These are phyloP conservation scores for Omphalotus olearius DNA, from an alignment of 1,284 basidiomycete species.

Conservation along the genomic window DNA sequence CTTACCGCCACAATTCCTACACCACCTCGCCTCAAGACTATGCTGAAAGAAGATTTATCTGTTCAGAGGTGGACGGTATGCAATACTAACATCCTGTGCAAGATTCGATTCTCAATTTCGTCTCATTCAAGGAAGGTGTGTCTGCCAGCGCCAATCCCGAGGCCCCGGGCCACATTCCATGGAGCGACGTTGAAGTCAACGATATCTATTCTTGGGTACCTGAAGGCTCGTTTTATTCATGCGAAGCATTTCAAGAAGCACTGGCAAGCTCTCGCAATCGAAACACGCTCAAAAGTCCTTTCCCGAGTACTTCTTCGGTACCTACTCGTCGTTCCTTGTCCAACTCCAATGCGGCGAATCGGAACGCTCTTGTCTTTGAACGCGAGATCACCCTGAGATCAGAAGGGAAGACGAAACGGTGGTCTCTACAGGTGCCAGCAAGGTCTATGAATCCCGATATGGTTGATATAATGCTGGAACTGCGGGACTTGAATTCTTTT, in stretches of 20 bases:
- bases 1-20: conserved; percentile 44
- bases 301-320: too few species aligned
- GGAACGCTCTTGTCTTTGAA: conserved; percentile 31
- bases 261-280: conserved; percentile 21
- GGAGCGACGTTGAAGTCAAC: conserved; percentile 31
- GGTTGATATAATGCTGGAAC: conserved; percentile 36
- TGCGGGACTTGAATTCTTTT: conserved; percentile 33
- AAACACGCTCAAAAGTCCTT: not conserved
- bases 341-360: conserved; percentile 14
- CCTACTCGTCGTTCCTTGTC: conserved; percentile 3
- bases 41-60: conserved; percentile 46
- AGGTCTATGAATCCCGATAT: conserved; percentile 35
- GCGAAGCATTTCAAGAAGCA: conserved; percentile 31
- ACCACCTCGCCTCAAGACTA: conserved; percentile 42
- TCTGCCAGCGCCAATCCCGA: conserved; percentile 18
- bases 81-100: conserved; percentile 9
- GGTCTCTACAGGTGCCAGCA: conserved; percentile 33
- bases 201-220: conserved; percentile 38
- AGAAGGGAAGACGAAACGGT: conserved; percentile 25
- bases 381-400: conserved; percentile 28
- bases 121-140: conserved; percentile 25
- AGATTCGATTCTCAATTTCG: not conserved
- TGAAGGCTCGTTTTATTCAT: conserved; percentile 48
- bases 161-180: conserved; percentile 42
- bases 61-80: conserved; percentile 53